These are phyloP conservation scores for Vanderwaltozyma polyspora DNA, from an alignment of 805 yeast genomes.

Conservation along the genomic window DNA sequence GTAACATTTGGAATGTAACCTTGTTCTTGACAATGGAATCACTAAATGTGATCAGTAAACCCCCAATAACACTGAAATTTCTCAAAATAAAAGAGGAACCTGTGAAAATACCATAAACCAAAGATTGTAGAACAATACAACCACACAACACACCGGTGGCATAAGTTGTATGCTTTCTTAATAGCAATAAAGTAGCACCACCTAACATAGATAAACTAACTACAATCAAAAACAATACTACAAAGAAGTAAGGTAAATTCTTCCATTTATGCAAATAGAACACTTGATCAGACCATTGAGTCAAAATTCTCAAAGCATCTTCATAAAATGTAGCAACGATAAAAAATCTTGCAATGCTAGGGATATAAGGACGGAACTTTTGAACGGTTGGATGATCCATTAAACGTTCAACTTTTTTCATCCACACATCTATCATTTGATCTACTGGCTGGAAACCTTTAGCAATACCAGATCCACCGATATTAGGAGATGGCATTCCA, in stretches of 20 bases:
- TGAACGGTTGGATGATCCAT: conserved; percentile 40
- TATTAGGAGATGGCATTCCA: too few relatives aligned
- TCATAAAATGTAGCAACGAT: conserved; percentile 91
- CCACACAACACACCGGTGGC: conserved; percentile 60
- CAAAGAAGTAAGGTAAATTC: conserved; percentile 66
- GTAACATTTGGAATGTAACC: conserved; percentile 39
- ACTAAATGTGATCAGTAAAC: conserved; percentile 73
- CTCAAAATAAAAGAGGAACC: conserved; percentile 76
- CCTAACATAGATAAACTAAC: conserved; percentile 60
- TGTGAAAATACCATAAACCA: conserved; percentile 76
- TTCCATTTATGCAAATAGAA: conserved; percentile 72
- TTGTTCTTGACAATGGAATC: conserved; percentile 73
- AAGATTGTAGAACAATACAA: conserved; percentile 73
- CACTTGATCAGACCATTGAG: conserved; percentile 89
- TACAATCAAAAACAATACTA: conserved; percentile 51
- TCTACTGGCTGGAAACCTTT: neutral
- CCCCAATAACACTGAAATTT: conserved; percentile 85
- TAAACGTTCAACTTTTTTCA: conserved; percentile 34
- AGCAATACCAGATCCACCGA: too few relatives aligned
- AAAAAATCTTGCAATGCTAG: conserved; percentile 77
- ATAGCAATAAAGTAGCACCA: conserved; percentile 62
- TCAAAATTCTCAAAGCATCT: conserved; percentile 69
- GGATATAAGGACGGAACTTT: conserved; percentile 58
- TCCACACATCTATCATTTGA: conserved; percentile 1
- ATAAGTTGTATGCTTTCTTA: conserved; percentile 53